A percentile compares a stretch with the other conserved stretches of the same genome.
Conservation (phyloP, 2,329 filamentous ascomycete species). For the Paracamarosporium sp. region DNA sequence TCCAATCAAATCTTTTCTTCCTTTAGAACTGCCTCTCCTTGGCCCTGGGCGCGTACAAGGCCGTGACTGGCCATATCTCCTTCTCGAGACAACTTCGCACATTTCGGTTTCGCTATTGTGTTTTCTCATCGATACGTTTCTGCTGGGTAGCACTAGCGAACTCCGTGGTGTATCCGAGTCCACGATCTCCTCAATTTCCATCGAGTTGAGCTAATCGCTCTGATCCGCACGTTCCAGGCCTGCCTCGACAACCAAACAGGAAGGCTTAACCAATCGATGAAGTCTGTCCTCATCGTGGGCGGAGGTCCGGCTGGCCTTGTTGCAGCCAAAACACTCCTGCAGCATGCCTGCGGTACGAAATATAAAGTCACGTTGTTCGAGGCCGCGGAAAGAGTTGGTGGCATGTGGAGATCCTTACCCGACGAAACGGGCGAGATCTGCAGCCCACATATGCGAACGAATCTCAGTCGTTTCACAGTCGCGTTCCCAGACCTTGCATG, state of each 20-base stretch:
- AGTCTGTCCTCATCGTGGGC: constrained; percentile 51
- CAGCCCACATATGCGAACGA: constrained; percentile 66
- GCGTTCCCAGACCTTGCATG: constrained; percentile 70
- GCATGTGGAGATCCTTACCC: constrained; percentile 71
- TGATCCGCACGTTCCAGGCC: background rate
- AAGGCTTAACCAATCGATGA: constrained; percentile 20
- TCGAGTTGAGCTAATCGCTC: background rate
- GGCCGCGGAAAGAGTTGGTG: constrained; percentile 69
- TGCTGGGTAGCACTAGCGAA: background rate
- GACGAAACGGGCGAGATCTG: constrained; percentile 65
- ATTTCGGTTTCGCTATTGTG: background rate
- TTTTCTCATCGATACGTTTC: background rate
- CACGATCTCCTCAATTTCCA: background rate
- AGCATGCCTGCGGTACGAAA: constrained; percentile 57
- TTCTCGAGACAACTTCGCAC: no score
- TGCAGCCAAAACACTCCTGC: constrained; percentile 70
- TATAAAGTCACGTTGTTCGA: constrained; percentile 78
- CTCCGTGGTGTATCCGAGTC: background rate
- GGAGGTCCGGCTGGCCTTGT: constrained; percentile 54
- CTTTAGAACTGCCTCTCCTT: no score
- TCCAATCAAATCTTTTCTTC: background rate
- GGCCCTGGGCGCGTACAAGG: no score
- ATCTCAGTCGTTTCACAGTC: constrained; percentile 80
- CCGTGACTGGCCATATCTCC: no score
- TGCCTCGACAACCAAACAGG: background rate